Evolutionary conservation across 257 asterid genomes (phyloP), one percentile per base, ranked within the genome.

Genomic region (Solanum piurae): DNA sequence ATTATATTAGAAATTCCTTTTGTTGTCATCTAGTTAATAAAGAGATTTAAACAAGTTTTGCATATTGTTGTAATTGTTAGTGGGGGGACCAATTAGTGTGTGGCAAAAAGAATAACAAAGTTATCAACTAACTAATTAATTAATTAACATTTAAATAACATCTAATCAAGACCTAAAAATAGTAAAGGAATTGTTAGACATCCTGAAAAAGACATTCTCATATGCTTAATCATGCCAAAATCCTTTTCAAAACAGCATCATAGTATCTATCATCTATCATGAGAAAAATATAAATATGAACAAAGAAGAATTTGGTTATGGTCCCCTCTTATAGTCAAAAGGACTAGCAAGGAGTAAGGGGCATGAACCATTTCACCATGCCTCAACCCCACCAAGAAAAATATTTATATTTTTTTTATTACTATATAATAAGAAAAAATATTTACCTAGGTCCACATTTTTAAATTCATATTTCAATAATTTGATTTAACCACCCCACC

Each of bases 291-390:
- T 88, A 85, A 77, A 42, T 7, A 80, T 46, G 66, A 49, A 40
- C 46, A 31, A 82, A 82, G 69, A 49, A 31, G 69, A 82, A 9
- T 82, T 82, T 29, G 42, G 42, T 49, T 80, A 58, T 27, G 69
- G 86, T 82, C 90, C 73, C 83, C 89, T 40, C 83, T 85, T 36
- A 5, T 36, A 74, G 42, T 80, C 85, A 82, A 82, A 82, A 31
- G 9, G 86, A 82, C 71, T 49, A 46, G 66, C 69, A 46, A 3
- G 42, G 42, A 46, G 29, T 80, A 86, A 89, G 89, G 91, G 90
- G 89, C 60, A 92, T 89, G 96, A 93, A 88, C 92, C 92, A 83
- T 90, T 36, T 88, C 46, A 79, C 90, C 89, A 74, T 86, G 44
- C 93, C 93, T 88, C 20, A 52, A 49, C 86, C 86, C 86, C 86